Evolutionary conservation across 1,284 basidiomycete genomes (phyloP), one percentile per base, ranked within the genome.

Genomic region (Microbotryomycetes sp.): DNA sequence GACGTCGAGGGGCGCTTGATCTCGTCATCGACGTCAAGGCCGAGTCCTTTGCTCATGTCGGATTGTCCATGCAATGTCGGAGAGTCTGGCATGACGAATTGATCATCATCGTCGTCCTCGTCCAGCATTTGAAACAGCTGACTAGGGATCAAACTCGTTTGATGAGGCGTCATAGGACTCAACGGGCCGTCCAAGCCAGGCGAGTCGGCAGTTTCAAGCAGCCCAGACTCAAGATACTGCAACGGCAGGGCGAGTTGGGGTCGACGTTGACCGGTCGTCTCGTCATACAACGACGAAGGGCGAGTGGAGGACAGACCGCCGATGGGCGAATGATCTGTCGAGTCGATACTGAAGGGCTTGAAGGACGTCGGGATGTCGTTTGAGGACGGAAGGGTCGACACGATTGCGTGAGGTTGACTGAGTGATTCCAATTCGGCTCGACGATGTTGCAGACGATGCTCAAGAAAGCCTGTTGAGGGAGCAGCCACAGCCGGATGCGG

Each of bases 31-130:
- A 62, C 62, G 16, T 60, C 60, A 30, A 67, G 48, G 5, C 66
- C 64, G 15, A 65, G 52, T 2, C 63, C 68, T 9, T 61, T 56
- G 50, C 52, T 57, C 65, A 62, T 66, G 26, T 60, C 62, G 32
- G 42, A 49, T 29, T 32, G 62, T 26, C 58, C 52, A 26, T 45
- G 56, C 6, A 64, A 50, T n/a, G 63, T 68, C 28, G 65, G 67
- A 54, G 66, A 67, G 54, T 64, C 63, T 28, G 63, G 65, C 56
- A 64, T 61, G 56, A 54, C 65, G n/a, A 69, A 56, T 31, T 66
- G 54, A 23, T 62, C 66, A 46, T 68, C 70, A 59, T 72, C 70
- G 6, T 75, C 74, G 19, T 76, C 75, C 56, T 79, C 70, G 54
- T 72, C 71, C 54, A 72, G 67, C 64, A 72, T 65, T 50, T 71